These are phyloP conservation scores for Thalassia testudinum DNA, from an alignment of 116 monocot species.

Conservation along the genomic window DNA sequence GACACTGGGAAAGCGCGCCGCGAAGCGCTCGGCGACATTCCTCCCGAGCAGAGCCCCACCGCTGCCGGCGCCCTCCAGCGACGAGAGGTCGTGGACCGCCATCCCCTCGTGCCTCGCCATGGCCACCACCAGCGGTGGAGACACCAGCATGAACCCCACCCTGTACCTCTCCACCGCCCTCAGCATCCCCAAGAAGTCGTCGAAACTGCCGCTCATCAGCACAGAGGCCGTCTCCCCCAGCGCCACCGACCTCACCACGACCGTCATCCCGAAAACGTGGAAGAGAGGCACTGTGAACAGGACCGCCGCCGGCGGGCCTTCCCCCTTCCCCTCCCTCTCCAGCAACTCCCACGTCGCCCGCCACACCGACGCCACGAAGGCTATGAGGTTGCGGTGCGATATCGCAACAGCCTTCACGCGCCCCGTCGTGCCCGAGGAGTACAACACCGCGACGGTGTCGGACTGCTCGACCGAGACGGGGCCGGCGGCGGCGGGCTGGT, in stretches of 20 bases:
- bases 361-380: slow-evolving; percentile 8
- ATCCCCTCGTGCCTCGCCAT: slow-evolving; percentile 24
- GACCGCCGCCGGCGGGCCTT: slow-evolving; percentile 7
- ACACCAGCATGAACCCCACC: slow-evolving; percentile 35
- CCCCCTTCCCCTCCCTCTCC: background rate
- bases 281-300: slow-evolving; percentile 51
- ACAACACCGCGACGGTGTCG: slow-evolving; percentile 15
- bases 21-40: slow-evolving; percentile 14
- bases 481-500: no score
- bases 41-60: slow-evolving; percentile 38
- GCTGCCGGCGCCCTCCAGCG: slow-evolving; percentile 13
- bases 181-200: slow-evolving; percentile 46
- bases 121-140: slow-evolving; percentile 53
- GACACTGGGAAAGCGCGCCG: slow-evolving; percentile 7
- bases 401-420: slow-evolving; percentile 45
- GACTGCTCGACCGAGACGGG: no score
- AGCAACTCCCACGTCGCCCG: background rate
- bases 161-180: slow-evolving; percentile 31
- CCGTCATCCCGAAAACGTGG: slow-evolving; percentile 56
- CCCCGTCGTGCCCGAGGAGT: slow-evolving; percentile 88
- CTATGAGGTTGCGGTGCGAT: slow-evolving; percentile 55
- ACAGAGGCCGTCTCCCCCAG: slow-evolving; percentile 39
- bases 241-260: slow-evolving; percentile 18
- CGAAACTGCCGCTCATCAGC: slow-evolving; percentile 49
- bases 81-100: slow-evolving; percentile 7